Evolutionary conservation across 163 green algal species (phyloP), one percentile per base, ranked within the genome.

Genomic region (Chlorella variabilis): DNA sequence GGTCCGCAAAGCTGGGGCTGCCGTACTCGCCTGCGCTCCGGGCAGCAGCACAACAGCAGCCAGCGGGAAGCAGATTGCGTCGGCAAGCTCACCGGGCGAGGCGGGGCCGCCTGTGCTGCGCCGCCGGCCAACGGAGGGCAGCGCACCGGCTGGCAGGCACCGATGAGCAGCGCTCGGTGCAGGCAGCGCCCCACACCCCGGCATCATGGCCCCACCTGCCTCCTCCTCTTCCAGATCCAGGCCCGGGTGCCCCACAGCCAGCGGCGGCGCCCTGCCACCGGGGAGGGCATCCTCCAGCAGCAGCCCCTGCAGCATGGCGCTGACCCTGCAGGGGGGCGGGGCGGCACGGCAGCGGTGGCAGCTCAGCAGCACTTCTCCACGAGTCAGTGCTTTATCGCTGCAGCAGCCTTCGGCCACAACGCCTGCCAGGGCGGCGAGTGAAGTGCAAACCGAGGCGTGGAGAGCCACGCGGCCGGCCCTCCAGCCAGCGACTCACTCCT

Each of bases 1-100:
- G 36, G 73, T 80, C 56, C 2, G 73, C 59, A 56, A 70, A 80
- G 56, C 54, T 80, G 73, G 73, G 73, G 56, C 73, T 80, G 54
- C 56, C 56, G n/a, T 80, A 80, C 25, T 80, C 71, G 23, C 71
- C 71, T 78, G 71, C 71, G 21, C n/a, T 4, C 15, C 54, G 54
- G 54, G 54, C 54, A 62, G 15, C 18, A 9, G 15, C 9, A 15
- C 20, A 62, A n/a, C 20, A 62, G 54, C 54, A n/a, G 54, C 4
- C 54, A 9, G 5, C 5, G n/a, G 27, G 18, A 11, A 20, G 59
- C 59, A 67, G 59, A 21, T 4, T 15, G 59, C 59, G 18, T 17
- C 7, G 9, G 29, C 5, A 20, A 13, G 59, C n/a, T 4, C 4
- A 20, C n/a, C 2, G 38, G 39, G 38, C 21, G 29, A n/a, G 41